Conservation (phyloP, 2,329 filamentous ascomycete species). For the Alternaria sp. region DNA sequence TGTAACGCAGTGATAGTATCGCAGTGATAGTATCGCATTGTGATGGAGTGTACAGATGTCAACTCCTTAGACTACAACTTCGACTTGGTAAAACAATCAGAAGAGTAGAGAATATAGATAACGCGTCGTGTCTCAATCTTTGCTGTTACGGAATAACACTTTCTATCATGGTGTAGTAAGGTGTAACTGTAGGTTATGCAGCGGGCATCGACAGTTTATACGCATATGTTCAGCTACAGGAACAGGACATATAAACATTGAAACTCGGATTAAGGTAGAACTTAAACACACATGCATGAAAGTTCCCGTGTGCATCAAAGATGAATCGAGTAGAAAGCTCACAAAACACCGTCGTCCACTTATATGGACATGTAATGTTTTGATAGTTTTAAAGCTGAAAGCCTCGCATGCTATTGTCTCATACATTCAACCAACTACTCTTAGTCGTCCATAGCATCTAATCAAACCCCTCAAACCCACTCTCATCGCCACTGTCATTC, state of each 20-base stretch:
- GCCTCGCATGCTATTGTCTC: neutral
- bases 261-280: neutral
- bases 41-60: neutral
- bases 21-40: neutral
- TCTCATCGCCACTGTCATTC: too few species aligned
- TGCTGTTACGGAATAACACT: neutral
- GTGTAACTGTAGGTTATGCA: neutral
- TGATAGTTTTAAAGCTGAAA: neutral
- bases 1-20: neutral
- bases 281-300: neutral
- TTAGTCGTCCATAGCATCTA: neutral
- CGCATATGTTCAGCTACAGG: neutral
- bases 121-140: neutral
- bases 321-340: neutral
- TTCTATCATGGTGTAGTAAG: neutral
- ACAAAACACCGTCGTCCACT: neutral
- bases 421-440: neutral
- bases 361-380: neutral
- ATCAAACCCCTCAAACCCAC: conserved; percentile 51
- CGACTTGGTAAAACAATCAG: neutral
- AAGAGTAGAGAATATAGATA: neutral
- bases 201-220: neutral
- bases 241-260: neutral
- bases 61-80: neutral
- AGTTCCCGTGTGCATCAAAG: neutral